Evolutionary conservation across 352 stramenopile genomes (phyloP), one percentile per base, ranked within the genome.

Genomic region (Paralagenidium karlingii): DNA sequence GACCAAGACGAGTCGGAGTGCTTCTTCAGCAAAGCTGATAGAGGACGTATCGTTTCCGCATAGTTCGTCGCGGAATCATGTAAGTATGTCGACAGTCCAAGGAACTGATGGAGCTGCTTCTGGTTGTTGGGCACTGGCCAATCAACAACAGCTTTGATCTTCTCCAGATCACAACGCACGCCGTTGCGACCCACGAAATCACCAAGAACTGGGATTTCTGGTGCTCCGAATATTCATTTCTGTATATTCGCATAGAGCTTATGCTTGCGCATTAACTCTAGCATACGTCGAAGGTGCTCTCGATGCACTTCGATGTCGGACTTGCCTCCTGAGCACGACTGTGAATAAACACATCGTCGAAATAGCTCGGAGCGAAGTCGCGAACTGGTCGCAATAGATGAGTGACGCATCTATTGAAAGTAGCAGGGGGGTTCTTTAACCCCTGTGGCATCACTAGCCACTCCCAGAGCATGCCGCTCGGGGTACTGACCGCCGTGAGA

Each of bases 321-420:
- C 34, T 26, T 4, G 21, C 30, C 30, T 36, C 3, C 30, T 7
- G 7, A 3, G 30, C 30, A 3, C 30, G 30, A 36, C 30, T 36
- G n/a, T 33, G 28, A 33, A 33, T n/a, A 33, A 33, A 33, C 13
- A 33, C n/a, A n/a, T 33, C 28, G n/a, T 33, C 28, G n/a, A 33
- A 33, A 33, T 13, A 33, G 13, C 13, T 33, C 28, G 13, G 28
- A 33, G 28, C 28, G 30, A 53, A 58, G 0, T 19, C 36, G 6
- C 48, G 43, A 0, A 53, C 8, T 1, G 51, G 42, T 11, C 53
- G 40, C 7, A 69, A 49, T 1, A 58, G 10, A 16, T 54, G 38
- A 11, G 27, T 47, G 1, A 63, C 53, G 19, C 60, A 12, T 12
- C 59, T 40, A 47, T 69, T 66, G 45, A 66, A 69, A 0, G 55